phyloP scores from a whole-genome alignment of 2,329 filamentous ascomycete species.

The Chalaropsis ovoidea region DNA sequence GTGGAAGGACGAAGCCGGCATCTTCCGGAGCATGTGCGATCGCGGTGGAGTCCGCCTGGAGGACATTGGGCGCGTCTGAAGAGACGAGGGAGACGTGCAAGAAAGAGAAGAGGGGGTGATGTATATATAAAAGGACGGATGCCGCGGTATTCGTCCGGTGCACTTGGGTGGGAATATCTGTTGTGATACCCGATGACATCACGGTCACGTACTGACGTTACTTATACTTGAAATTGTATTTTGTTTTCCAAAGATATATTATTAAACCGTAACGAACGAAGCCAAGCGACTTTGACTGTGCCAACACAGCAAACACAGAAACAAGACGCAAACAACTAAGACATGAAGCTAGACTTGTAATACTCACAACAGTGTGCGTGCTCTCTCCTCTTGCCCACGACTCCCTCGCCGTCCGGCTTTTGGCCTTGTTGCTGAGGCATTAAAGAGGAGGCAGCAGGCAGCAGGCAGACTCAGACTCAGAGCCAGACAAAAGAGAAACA shows the following conservation, averaged over 20 bases:
- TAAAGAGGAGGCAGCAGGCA: not conserved
- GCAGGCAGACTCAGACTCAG: too few relatives aligned
- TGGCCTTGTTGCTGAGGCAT: not conserved
- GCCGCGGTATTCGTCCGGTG: too few relatives aligned
- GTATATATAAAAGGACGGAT: not conserved
- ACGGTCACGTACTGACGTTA: too few relatives aligned
- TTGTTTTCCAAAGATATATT: not conserved
- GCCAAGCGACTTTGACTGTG: not conserved
- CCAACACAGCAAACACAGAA: not conserved
- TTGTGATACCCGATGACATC: too few relatives aligned
- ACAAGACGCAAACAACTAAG: not conserved
- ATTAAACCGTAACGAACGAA: not conserved
- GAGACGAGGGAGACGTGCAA: slow-evolving; percentile 34
- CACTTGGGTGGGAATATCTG: too few relatives aligned
- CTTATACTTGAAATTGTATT: not conserved
- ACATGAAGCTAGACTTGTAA: not conserved
- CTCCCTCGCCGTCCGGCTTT: not conserved
- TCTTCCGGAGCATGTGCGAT: slow-evolving; percentile 86
- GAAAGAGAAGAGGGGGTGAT: slow-evolving; percentile 21
- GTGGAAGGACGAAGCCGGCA: slow-evolving; percentile 58
- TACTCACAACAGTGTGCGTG: not conserved
- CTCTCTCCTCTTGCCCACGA: not conserved
- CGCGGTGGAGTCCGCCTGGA: slow-evolving; percentile 61
- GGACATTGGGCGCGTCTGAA: slow-evolving; percentile 36
- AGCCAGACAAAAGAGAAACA: too few relatives aligned